These are phyloP conservation scores for Rhizophagus sp. DNA, from an alignment of 192 early-diverging fungal genomes.

Conservation along the genomic window DNA sequence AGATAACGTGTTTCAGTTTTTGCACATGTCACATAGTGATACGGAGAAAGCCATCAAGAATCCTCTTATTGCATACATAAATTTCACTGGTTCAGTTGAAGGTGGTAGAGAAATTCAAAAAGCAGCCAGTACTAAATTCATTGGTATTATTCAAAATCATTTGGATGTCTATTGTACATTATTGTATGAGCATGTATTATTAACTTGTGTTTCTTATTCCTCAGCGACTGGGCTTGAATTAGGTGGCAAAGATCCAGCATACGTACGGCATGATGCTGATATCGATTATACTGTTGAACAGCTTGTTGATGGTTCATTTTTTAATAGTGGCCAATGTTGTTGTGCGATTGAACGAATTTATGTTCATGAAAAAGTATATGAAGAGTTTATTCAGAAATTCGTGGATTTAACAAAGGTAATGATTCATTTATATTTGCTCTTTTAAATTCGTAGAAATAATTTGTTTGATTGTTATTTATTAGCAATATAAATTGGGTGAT, in stretches of 20 bases:
- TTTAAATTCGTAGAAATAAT: not conserved
- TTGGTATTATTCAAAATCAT: slow-evolving; percentile 43
- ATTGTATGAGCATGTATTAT: not conserved
- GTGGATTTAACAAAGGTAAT: slow-evolving; percentile 55
- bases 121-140: slow-evolving; percentile 56
- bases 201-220: not conserved
- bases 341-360: slow-evolving; percentile 81
- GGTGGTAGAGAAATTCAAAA: slow-evolving; percentile 66
- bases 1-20: slow-evolving; percentile 61
- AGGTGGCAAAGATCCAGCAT: slow-evolving; percentile 86
- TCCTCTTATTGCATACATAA: slow-evolving; percentile 63
- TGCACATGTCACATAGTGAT: slow-evolving; percentile 52
- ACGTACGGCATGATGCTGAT: slow-evolving; percentile 73
- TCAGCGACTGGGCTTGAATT: slow-evolving; percentile 73
- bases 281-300: slow-evolving; percentile 72
- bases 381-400: slow-evolving; percentile 65
- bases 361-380: slow-evolving; percentile 73
- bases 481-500: slow-evolving; percentile 70
- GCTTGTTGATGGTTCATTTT: slow-evolving; percentile 78
- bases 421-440: not conserved
- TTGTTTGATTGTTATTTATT: not conserved
- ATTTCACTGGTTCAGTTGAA: slow-evolving; percentile 78
- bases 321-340: slow-evolving; percentile 82
- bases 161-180: not conserved
- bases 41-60: slow-evolving; percentile 55